Evolutionary conservation across 2,329 filamentous ascomycete genomes (phyloP).

Genomic region (Claviceps lovelessii): DNA sequence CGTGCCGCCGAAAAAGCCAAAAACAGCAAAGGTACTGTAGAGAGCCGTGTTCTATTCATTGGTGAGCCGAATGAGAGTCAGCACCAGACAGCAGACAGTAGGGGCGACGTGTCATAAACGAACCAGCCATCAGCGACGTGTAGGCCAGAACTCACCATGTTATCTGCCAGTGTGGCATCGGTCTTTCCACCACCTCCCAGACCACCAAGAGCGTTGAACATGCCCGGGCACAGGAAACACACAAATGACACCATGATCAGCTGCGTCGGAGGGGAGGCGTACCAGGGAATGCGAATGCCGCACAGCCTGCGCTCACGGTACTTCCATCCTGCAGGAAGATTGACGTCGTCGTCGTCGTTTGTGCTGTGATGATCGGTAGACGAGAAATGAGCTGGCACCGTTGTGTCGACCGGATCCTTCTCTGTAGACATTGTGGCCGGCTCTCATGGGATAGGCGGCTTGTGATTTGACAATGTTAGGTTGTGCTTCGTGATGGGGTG

Average conservation of each 20-base stretch:
- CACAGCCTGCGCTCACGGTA: slow-evolving; percentile 36
- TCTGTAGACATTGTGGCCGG: slow-evolving; percentile 1
- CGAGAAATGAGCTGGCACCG: not conserved
- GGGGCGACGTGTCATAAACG: not conserved
- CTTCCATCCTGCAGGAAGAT: slow-evolving; percentile 42
- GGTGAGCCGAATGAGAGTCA: not conserved
- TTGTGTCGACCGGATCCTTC: not conserved
- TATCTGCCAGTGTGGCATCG: slow-evolving; percentile 30
- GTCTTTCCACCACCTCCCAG: slow-evolving; percentile 44
- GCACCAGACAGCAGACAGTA: too few relatives aligned
- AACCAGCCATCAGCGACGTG: not conserved
- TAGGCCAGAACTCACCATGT: slow-evolving; percentile 12
- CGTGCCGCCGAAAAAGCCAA: slow-evolving; percentile 58
- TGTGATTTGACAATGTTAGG: not conserved
- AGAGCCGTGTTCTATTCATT: slow-evolving; percentile 43
- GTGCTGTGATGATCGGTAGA: not conserved
- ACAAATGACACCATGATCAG: slow-evolving; percentile 48
- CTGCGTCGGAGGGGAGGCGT: slow-evolving; percentile 59
- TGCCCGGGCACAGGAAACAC: slow-evolving; percentile 52
- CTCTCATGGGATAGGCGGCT: not conserved
- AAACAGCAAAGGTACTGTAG: slow-evolving; percentile 53
- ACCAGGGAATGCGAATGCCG: slow-evolving; percentile 43
- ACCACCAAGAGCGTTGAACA: slow-evolving; percentile 55
- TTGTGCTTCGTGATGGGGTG: not conserved
- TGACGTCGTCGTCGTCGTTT: not conserved